Evolutionary conservation across 768 basidiomycete species (phyloP).

Genomic region (Crepidotus variabilis): DNA sequence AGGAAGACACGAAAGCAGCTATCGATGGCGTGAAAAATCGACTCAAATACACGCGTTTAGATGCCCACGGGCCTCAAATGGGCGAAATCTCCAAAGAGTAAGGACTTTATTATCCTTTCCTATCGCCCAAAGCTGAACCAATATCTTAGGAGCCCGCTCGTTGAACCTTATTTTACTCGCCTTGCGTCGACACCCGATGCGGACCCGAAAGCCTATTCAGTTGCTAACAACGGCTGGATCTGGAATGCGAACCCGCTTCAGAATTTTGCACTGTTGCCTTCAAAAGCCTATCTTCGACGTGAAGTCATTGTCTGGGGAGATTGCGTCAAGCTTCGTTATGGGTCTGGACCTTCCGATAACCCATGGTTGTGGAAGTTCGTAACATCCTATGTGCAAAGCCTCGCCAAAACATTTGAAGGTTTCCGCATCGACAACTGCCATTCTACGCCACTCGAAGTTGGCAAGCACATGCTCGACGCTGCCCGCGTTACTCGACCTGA

Average conservation of each 20-base stretch:
- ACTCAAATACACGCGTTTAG: slow-evolving; percentile 76
- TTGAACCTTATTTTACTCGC: slow-evolving; percentile 92
- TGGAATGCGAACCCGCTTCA: slow-evolving; percentile 93
- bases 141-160: slow-evolving; percentile 65
- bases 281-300: slow-evolving; percentile 92
- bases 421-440: slow-evolving; percentile 99
- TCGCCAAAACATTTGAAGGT: slow-evolving; percentile 86
- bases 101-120: slow-evolving; percentile 29
- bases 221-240: slow-evolving; percentile 99
- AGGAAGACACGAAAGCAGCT: slow-evolving; percentile 75
- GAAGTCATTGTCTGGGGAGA: slow-evolving; percentile 98
- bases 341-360: slow-evolving; percentile 71
- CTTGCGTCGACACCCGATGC: slow-evolving; percentile 40
- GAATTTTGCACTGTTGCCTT: slow-evolving; percentile 90
- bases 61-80: slow-evolving; percentile 76
- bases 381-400: slow-evolving; percentile 73
- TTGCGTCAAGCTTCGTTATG: slow-evolving; percentile 97
- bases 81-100: slow-evolving; percentile 77
- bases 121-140: background rate
- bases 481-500: slow-evolving; percentile 87
- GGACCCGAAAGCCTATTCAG: slow-evolving; percentile 60
- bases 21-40: slow-evolving; percentile 73
- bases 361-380: slow-evolving; percentile 96
- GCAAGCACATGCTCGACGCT: slow-evolving; percentile 89
- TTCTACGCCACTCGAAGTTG: slow-evolving; percentile 95